A percentile compares a stretch with the other conserved stretches of the same genome.
These are phyloP conservation scores for Lipomyces lipofer DNA, from an alignment of 805 yeast species.

Conservation along the genomic window DNA sequence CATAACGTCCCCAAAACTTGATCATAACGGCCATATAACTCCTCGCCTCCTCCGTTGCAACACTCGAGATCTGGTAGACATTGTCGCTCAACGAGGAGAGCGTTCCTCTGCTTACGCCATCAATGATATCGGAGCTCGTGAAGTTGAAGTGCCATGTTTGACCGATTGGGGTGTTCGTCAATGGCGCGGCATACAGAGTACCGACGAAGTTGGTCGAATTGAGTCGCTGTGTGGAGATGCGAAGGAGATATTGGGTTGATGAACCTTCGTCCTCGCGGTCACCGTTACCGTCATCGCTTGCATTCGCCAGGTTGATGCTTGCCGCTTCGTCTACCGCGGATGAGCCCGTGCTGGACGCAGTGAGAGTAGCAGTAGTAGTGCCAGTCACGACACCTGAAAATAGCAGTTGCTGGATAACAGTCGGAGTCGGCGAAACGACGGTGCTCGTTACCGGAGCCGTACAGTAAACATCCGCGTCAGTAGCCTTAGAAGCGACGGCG, in stretches of 20 bases:
- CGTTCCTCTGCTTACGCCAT: slow-evolving; percentile 20
- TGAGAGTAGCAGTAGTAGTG: slow-evolving; percentile 4
- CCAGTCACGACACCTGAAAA: slow-evolving; percentile 1
- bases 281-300: background rate
- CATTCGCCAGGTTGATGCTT: no score
- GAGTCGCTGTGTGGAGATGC: slow-evolving; percentile 15
- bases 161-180: slow-evolving; percentile 25
- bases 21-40: slow-evolving; percentile 25
- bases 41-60: slow-evolving; percentile 19
- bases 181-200: slow-evolving; percentile 23
- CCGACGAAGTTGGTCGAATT: slow-evolving; percentile 20
- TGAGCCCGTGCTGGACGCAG: background rate
- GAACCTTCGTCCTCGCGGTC: no score
- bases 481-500: background rate
- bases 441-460: background rate
- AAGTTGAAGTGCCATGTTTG: slow-evolving; percentile 20
- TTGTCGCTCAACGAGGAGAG: slow-evolving; percentile 6
- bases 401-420: slow-evolving; percentile 9
- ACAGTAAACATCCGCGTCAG: background rate
- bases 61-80: slow-evolving; percentile 16
- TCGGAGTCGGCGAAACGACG: slow-evolving; percentile 2
- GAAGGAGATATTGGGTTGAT: slow-evolving; percentile 4
- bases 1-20: slow-evolving; percentile 21
- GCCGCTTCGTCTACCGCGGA: background rate
- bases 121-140: slow-evolving; percentile 9